These are phyloP conservation scores for Scortechinia acanthostroma DNA, from an alignment of 2,329 filamentous ascomycete species.

Conservation along the genomic window DNA sequence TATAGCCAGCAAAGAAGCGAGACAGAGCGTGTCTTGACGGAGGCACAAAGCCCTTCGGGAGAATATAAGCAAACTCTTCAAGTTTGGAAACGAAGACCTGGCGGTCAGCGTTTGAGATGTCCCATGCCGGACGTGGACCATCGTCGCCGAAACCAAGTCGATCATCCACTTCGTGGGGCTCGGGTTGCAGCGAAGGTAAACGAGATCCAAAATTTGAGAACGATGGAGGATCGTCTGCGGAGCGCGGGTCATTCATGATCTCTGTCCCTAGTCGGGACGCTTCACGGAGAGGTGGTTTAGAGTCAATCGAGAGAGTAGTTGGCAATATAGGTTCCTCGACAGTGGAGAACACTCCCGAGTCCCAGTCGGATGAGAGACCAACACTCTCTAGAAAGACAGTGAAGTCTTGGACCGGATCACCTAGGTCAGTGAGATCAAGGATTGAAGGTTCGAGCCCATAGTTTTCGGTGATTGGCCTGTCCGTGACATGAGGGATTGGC, in stretches of 20 bases:
- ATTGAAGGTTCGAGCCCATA: constrained; percentile 31
- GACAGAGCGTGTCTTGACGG: constrained; percentile 36
- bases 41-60: constrained; percentile 34
- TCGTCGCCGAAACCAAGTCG: constrained; percentile 29
- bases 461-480: constrained; percentile 26
- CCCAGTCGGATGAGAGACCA: constrained; percentile 37
- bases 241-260: constrained; percentile 23
- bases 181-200: constrained; percentile 34
- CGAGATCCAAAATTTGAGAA: constrained; percentile 38
- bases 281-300: constrained; percentile 20
- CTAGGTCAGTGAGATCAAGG: constrained; percentile 32
- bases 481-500: constrained; percentile 8
- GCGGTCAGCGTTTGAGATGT: constrained; percentile 33
- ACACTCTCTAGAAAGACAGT: constrained; percentile 36
- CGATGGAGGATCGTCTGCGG: constrained; percentile 27
- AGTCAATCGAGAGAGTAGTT: constrained; percentile 15
- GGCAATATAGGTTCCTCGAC: constrained; percentile 26
- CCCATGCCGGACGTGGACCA: constrained; percentile 30
- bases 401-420: constrained; percentile 37
- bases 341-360: constrained; percentile 32
- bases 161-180: constrained; percentile 31
- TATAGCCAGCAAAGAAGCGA: constrained; percentile 38
- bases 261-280: constrained; percentile 23
- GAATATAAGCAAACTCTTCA: constrained; percentile 30
- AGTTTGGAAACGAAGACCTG: constrained; percentile 31